phyloP scores from a whole-genome alignment of 2,329 filamentous ascomycete genomes.

The Monosporascus sp. region DNA sequence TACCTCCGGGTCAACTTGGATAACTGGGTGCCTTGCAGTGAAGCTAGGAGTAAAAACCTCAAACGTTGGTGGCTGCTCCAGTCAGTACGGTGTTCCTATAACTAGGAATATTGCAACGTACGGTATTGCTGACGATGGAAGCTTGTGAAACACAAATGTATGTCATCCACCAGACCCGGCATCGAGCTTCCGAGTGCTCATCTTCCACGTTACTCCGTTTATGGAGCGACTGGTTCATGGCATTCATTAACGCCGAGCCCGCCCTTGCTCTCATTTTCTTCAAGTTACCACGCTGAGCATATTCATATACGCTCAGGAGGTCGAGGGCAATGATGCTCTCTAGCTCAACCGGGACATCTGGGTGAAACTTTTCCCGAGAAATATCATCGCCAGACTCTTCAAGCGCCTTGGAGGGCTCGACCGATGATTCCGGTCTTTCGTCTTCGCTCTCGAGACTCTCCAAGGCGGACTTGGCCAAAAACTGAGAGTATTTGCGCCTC shows the following conservation, averaged over 20 bases:
- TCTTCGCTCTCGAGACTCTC: constrained; percentile 44
- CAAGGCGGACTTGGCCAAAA: constrained; percentile 41
- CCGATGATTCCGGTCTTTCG: constrained; percentile 40
- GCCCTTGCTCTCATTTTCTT: constrained; percentile 46
- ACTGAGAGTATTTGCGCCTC: constrained; percentile 42
- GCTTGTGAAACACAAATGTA: constrained; percentile 46
- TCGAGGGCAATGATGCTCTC: constrained; percentile 44
- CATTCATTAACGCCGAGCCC: constrained; percentile 40
- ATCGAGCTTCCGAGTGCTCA: constrained; percentile 38
- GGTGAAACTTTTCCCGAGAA: constrained; percentile 37
- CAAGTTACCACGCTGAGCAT: constrained; percentile 47
- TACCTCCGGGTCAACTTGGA: constrained; percentile 37
- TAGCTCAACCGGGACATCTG: constrained; percentile 37
- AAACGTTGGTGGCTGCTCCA: constrained; percentile 35
- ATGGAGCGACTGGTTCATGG: constrained; percentile 41
- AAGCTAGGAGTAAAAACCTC: constrained; percentile 38
- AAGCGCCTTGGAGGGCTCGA: constrained; percentile 39
- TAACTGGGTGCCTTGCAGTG: constrained; percentile 36
- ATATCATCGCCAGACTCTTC: constrained; percentile 28
- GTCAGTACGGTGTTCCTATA: constrained; percentile 4
- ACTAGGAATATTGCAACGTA: constrained; percentile 17
- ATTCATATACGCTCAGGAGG: constrained; percentile 47
- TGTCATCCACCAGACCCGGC: constrained; percentile 50
- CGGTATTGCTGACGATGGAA: constrained; percentile 45
- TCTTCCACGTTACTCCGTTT: constrained; percentile 31